Evolutionary conservation across 495 filamentous ascomycete genomes (phyloP), one percentile per base, ranked within the genome.

Genomic region (Penicillium pancosmium): DNA sequence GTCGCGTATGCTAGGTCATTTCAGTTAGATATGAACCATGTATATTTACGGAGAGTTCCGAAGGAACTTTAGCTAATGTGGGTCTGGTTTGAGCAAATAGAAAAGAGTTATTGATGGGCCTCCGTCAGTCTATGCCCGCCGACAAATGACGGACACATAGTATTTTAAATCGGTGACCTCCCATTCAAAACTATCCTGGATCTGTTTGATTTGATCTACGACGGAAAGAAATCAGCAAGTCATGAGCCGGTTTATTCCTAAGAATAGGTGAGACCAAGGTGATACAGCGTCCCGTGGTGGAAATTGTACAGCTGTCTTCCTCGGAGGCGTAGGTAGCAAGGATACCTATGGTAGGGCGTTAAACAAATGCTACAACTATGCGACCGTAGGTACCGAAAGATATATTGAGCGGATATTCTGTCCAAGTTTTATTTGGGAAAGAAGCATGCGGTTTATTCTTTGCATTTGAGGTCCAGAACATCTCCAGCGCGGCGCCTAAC

Each of bases 171-270:
- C 5, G 27, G 21, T n/a, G 15, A 44, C 3, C 15, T 5, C 16
- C 7, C 11, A n/a, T 56, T 56, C 38, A 35, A 56, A 56, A 56
- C 33, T 12, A 40, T 44, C 4, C 54, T 49, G 43, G 54, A 56
- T 51, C 31, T n/a, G 49, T 51, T 51, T 51, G 49, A 33, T 10
- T n/a, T 18, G 49, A 51, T 34, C 33, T 21, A 36, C 18, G 19
- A 10, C 47, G 27, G 23, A 21, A 36, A 51, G 49, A 38, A 13
- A 51, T 35, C 15, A 11, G 18, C 27, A 27, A 35, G 31, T 33
- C 13, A 18, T 51, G 33, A 18, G 19, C 49, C 46, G 46, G 21
- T 48, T 23, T 10, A 48, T 48, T 48, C 46, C 46, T 48, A 48
- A 48, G 18, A 48, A 48, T 48, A 48, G 46, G 46, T 27, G 46